These are phyloP conservation scores for Inonotus obliquus DNA, from an alignment of 1,284 basidiomycete genomes.

Conservation along the genomic window DNA sequence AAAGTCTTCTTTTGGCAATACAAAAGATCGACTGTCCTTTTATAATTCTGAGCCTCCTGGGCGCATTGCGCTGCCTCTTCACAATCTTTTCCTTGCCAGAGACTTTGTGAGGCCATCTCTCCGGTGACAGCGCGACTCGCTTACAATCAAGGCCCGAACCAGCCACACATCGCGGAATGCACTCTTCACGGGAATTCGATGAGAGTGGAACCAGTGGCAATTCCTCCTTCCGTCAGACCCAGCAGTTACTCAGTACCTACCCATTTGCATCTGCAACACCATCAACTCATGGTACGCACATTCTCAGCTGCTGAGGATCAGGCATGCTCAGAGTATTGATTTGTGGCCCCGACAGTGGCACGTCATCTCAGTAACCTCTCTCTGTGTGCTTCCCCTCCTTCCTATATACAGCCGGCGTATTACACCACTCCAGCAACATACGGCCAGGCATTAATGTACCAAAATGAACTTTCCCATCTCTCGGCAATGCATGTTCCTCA, in stretches of 20 bases:
- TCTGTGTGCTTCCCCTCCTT: conserved; percentile 49
- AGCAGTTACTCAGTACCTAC: conserved; percentile 56
- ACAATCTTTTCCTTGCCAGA: too few relatives aligned
- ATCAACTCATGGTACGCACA: conserved; percentile 53
- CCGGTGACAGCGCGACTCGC: too few relatives aligned
- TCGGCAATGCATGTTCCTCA: conserved; percentile 34
- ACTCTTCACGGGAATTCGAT: neutral
- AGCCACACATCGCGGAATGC: neutral
- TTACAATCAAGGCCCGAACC: too few relatives aligned
- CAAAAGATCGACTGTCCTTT: too few relatives aligned
- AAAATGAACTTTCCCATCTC: conserved; percentile 49
- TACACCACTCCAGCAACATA: conserved; percentile 37
- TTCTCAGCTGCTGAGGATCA: conserved; percentile 15
- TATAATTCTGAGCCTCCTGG: too few relatives aligned
- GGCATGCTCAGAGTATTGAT: conserved; percentile 8
- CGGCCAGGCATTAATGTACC: conserved; percentile 48
- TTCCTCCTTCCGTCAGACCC: conserved; percentile 24
- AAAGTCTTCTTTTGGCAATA: too few relatives aligned
- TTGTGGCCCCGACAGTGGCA: conserved; percentile 39
- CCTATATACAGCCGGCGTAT: conserved; percentile 56
- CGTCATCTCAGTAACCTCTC: conserved; percentile 58
- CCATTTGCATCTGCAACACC: conserved; percentile 68
- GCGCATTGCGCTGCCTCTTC: too few relatives aligned
- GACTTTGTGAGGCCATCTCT: neutral
- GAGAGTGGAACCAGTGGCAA: neutral